Base-by-base conservation (phyloP, 2,329 filamentous ascomycete species). In the Penicillium palitans region DNA sequence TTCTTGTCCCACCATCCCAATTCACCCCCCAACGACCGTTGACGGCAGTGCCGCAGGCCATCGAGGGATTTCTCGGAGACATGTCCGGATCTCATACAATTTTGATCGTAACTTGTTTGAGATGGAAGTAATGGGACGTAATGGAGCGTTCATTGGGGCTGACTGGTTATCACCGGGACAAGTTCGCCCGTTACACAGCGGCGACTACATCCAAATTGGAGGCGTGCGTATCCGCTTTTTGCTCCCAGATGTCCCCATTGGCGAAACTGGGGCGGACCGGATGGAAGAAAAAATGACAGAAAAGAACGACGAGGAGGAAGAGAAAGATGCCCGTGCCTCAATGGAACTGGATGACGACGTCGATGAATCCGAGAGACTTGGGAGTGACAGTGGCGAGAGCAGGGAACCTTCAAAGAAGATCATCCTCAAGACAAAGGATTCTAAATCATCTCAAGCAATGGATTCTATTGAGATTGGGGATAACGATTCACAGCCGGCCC, bases 21-120 rank as follows among this genome's bases (percentile, higher is more conserved):
- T 88, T 35, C 85, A 87, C 62, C 83, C 84, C 21, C 80, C 80
- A 2, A 74, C 75, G 29, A 78, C 78, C 17, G 69, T 76, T 39
- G 75, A 79, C 46, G 80, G 76, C 44, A 73, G 65, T 56, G 74
- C 80, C 2, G 78, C 78, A 13, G 79, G 79, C 17, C 83, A 86
- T 62, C 83, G 82, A 61, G 81, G 81, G 44, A 87, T 88, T 35
- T 88, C 85, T 4, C 79, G 85, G 25, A 81, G 84, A 65, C 86
- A 88, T 67, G 80, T 86, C 52, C 82, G 81, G 59, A 86, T 88
- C 59, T 76, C 79, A 27, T 88, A 84, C 74, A 84, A 85, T 58
- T 83, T 83, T 61, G 79, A 84, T 42, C 76, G 79, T 39, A 79
- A 82, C 47, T 66, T 78, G 37, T 88, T 87, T 67, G 80, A 85